A percentile compares a stretch with the other conserved stretches of the same genome.
These are phyloP conservation scores for Hyaloperonospora brassicae DNA, from an alignment of 352 stramenopile genomes.

Conservation along the genomic window DNA sequence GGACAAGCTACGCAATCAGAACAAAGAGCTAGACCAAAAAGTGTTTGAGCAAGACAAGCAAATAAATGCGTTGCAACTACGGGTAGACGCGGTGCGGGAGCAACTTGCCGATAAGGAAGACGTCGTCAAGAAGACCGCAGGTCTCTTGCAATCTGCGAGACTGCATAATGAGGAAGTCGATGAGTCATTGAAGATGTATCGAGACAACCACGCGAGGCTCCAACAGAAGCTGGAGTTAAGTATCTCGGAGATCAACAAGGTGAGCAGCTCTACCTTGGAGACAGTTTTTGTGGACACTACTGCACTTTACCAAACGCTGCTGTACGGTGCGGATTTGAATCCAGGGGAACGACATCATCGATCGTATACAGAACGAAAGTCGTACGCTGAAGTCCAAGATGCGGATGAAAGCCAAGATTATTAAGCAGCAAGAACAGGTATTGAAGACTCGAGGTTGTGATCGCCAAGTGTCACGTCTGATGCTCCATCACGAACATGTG, in stretches of 20 bases:
- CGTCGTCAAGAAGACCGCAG: slow-evolving; percentile 61
- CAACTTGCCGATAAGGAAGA: slow-evolving; percentile 75
- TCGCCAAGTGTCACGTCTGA: background rate
- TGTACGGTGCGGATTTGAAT: background rate
- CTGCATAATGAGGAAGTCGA: slow-evolving; percentile 77
- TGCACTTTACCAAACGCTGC: background rate
- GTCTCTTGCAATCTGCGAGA: slow-evolving; percentile 58
- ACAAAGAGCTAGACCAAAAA: slow-evolving; percentile 77
- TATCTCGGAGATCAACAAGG: slow-evolving; percentile 89
- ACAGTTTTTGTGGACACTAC: background rate
- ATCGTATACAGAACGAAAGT: slow-evolving; percentile 82
- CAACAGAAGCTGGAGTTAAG: slow-evolving; percentile 86
- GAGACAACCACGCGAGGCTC: slow-evolving; percentile 70
- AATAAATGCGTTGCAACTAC: slow-evolving; percentile 71
- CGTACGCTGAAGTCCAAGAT: slow-evolving; percentile 70
- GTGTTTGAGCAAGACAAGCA: slow-evolving; percentile 80
- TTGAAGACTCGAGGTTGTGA: background rate
- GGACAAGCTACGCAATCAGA: slow-evolving; percentile 46
- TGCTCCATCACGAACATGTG: slow-evolving; percentile 2
- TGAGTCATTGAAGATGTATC: slow-evolving; percentile 83
- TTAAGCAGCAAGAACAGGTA: slow-evolving; percentile 85
- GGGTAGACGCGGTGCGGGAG: slow-evolving; percentile 55
- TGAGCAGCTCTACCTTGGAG: slow-evolving; percentile 13
- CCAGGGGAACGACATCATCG: slow-evolving; percentile 86
- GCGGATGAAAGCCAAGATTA: slow-evolving; percentile 83